Evolutionary conservation across 2,329 filamentous ascomycete species (phyloP).

Genomic region (Exophiala oligosperma): DNA sequence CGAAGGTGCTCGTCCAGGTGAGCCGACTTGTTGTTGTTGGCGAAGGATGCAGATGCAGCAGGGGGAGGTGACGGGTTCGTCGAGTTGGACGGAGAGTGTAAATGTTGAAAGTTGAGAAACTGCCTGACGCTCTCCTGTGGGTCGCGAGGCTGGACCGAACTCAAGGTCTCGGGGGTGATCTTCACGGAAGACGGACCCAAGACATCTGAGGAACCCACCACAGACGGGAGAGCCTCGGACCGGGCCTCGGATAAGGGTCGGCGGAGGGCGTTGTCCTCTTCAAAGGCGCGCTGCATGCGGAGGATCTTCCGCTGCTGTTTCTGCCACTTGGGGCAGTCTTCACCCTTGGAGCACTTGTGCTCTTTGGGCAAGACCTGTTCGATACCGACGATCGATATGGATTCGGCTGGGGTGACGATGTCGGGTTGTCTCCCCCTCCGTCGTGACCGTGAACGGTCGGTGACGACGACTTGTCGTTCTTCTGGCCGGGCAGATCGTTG

Average conservation of each 20-base stretch:
- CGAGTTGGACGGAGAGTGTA: constrained; percentile 47
- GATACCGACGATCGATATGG: constrained; percentile 87
- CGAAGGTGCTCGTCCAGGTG: constrained; percentile 52
- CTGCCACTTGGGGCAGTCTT: constrained; percentile 78
- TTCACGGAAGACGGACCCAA: constrained; percentile 70
- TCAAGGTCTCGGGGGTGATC: constrained; percentile 72
- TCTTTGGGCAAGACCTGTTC: constrained; percentile 84
- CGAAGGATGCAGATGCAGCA: constrained; percentile 34
- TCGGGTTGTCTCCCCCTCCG: constrained; percentile 31
- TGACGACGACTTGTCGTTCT: constrained; percentile 22
- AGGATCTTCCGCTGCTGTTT: constrained; percentile 77
- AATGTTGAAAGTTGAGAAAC: constrained; percentile 82
- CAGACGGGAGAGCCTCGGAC: constrained; percentile 78
- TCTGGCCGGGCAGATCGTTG: constrained; percentile 23
- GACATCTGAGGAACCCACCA: constrained; percentile 88
- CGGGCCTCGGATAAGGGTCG: constrained; percentile 59
- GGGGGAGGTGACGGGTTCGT: constrained; percentile 54
- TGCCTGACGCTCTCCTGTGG: constrained; percentile 92
- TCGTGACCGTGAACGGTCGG: constrained; percentile 26
- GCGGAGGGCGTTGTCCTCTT: constrained; percentile 57
- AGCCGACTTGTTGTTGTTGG: constrained; percentile 32
- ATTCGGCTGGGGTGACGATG: constrained; percentile 72
- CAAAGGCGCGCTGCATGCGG: constrained; percentile 69
- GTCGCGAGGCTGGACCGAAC: constrained; percentile 69
- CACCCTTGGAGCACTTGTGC: constrained; percentile 82